Base-by-base conservation (phyloP, 306 rosid genomes). In the Carpinus fangiana region DNA sequence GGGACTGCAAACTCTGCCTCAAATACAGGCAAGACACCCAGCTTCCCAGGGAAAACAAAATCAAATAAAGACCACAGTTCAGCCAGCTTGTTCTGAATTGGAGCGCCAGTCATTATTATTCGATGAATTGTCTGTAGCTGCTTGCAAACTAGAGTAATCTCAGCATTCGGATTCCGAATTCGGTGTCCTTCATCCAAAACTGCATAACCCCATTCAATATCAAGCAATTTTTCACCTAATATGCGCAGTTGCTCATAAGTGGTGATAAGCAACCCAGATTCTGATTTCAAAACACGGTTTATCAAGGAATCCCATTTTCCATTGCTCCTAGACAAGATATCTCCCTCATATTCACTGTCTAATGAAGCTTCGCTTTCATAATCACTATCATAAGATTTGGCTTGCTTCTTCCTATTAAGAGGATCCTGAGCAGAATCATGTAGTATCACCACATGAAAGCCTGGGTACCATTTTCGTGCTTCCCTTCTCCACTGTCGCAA, bases 1-100 rank as follows among this genome's bases (percentile, higher is more conserved):
- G 99, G 99, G 84, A 92, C 99, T 70, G 99, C 89, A 86, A 95
- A 95, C 85, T 93, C 98, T 16, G 96, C 98, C 86, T 95, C 98
- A 87, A 95, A 95, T 72, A 95, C 87, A 84, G 98, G 98, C 87
- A 92, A 88, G 74, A 95, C 98, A 81, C 98, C 98, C 84, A 95
- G 84, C 85, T 92, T 95, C 77, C 98, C 98, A 78, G 98, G 98
- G 82, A 95, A 95, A 84, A 95, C 98, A 86, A 95, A 95, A 87
- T 95, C 98, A 91, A 92, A 95, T 89, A 95, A 86, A 72, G 98
- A 95, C 98, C 98, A 95, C 70, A 95, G 82, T 83, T 95, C 98
- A 47, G 88, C 73, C 90, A 95, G 84, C 83, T 90, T 92, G 88
- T 95, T 95, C 92, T 95, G 98, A 89, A 95, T 95, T 77, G 98